Evolutionary conservation across 768 basidiomycete species (phyloP).

Genomic region (Hericium coralloides): DNA sequence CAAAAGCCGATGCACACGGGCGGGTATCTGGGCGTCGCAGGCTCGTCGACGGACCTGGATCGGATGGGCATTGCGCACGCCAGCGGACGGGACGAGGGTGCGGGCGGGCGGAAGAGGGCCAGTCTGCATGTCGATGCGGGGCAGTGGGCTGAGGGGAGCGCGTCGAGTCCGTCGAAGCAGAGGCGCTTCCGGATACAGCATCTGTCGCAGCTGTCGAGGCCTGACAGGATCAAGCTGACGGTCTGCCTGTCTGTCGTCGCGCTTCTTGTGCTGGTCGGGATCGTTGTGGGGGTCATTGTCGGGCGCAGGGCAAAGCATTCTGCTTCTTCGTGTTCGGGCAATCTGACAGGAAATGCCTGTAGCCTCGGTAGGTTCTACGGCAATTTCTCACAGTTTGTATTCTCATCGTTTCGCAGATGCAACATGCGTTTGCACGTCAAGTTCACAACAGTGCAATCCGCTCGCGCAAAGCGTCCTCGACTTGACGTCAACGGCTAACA

Average conservation of each 20-base stretch:
- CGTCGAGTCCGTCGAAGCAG: conserved; percentile 1
- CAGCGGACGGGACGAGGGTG: not conserved
- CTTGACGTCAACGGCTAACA: conserved; percentile 41
- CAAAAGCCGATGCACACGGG: not conserved
- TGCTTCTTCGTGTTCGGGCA: conserved; percentile 28
- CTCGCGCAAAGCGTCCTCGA: conserved; percentile 44
- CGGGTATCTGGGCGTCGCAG: not conserved
- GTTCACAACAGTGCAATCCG: conserved; percentile 34
- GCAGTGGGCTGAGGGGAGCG: not conserved
- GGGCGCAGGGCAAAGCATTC: conserved; percentile 19
- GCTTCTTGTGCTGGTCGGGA: conserved; percentile 28
- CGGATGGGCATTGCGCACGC: not conserved
- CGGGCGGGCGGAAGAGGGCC: conserved; percentile 4
- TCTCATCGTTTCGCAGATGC: conserved; percentile 33
- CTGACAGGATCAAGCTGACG: conserved; percentile 8
- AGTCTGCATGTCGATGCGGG: not conserved
- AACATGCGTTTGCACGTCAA: conserved; percentile 51
- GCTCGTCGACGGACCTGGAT: not conserved
- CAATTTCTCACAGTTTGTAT: not conserved
- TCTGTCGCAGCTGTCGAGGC: conserved; percentile 4
- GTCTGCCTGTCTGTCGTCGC: conserved; percentile 12
- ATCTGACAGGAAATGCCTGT: conserved; percentile 42
- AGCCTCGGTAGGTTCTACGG: conserved; percentile 38
- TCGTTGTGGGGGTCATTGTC: conserved; percentile 36
- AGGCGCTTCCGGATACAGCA: not conserved